phyloP scores from a whole-genome alignment of 1,284 basidiomycete genomes.

The Sphagnurus paluster region DNA sequence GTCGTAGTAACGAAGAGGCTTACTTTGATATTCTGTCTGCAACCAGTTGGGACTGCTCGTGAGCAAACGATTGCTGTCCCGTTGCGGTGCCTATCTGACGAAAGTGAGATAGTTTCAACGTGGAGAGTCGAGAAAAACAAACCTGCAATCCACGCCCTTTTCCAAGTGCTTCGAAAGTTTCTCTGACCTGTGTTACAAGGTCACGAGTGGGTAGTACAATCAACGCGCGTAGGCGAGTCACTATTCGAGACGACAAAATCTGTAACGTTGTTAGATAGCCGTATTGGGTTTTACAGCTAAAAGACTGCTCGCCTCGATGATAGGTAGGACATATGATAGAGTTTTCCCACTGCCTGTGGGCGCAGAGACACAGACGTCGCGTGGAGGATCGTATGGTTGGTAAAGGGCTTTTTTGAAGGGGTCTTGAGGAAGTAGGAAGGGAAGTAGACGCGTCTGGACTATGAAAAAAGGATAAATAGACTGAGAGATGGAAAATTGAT shows the following conservation, averaged over 20 bases:
- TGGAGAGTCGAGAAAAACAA: constrained; percentile 18
- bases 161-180: constrained; percentile 84
- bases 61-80: constrained; percentile 82
- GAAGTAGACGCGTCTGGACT: constrained; percentile 86
- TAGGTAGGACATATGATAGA: constrained; percentile 90
- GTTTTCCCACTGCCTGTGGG: constrained; percentile 99
- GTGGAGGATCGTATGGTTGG: constrained; percentile 66
- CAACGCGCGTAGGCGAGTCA: constrained; percentile 88
- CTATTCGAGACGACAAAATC: constrained; percentile 71
- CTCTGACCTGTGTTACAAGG: constrained; percentile 90
- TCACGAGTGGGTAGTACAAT: constrained; percentile 95
- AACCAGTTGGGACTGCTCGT: constrained; percentile 77
- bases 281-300: constrained; percentile 3
- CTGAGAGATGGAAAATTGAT: constrained; percentile 5
- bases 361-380: constrained; percentile 94
- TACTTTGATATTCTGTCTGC: constrained; percentile 52
- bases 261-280: constrained; percentile 28
- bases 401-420: constrained; percentile 57
- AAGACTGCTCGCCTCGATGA: constrained; percentile 69
- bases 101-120: constrained; percentile 1
- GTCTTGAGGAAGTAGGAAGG: constrained; percentile 63
- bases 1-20: constrained; percentile 15
- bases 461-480: constrained; percentile 15
- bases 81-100: constrained; percentile 75
- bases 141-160: constrained; percentile 90